phyloP scores from a whole-genome alignment of 176 grass and related monocot genomes.

The Themeda triandra region DNA sequence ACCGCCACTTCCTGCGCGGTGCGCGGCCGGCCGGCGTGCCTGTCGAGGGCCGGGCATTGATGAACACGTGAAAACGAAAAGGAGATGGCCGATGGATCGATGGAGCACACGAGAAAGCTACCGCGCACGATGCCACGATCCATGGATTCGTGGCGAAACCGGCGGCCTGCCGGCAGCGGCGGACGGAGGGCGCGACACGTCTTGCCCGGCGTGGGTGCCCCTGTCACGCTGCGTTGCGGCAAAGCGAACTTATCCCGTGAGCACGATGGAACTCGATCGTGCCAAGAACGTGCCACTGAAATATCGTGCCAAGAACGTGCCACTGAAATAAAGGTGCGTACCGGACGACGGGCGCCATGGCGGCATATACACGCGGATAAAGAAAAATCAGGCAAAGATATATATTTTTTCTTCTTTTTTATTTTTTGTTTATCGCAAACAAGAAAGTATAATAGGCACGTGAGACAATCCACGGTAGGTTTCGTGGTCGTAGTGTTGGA shows the following conservation, averaged over 20 bases:
- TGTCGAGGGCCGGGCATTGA: neutral
- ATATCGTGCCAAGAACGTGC: too few relatives aligned
- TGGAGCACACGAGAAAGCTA: constrained; percentile 7
- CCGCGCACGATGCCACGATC: neutral
- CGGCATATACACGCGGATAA: too few relatives aligned
- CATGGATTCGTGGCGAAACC: neutral
- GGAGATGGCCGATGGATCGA: neutral
- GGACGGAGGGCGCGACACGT: neutral
- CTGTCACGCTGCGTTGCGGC: constrained; percentile 10
- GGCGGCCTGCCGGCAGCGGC: too few relatives aligned
- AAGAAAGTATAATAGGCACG: too few relatives aligned
- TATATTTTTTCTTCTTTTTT: too few relatives aligned
- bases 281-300: neutral
- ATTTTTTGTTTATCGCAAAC: too few relatives aligned
- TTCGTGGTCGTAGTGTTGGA: too few relatives aligned
- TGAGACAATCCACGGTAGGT: too few relatives aligned
- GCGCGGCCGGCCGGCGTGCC: neutral
- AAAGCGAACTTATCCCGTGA: constrained; percentile 1
- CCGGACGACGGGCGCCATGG: too few relatives aligned
- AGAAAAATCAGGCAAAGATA: too few relatives aligned
- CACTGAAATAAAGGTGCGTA: neutral
- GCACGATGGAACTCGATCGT: neutral
- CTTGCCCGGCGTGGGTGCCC: neutral
- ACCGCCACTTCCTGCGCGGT: neutral
- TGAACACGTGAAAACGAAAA: neutral